These are phyloP conservation scores for Russula foetens DNA, from an alignment of 768 basidiomycete genomes.

Conservation along the genomic window DNA sequence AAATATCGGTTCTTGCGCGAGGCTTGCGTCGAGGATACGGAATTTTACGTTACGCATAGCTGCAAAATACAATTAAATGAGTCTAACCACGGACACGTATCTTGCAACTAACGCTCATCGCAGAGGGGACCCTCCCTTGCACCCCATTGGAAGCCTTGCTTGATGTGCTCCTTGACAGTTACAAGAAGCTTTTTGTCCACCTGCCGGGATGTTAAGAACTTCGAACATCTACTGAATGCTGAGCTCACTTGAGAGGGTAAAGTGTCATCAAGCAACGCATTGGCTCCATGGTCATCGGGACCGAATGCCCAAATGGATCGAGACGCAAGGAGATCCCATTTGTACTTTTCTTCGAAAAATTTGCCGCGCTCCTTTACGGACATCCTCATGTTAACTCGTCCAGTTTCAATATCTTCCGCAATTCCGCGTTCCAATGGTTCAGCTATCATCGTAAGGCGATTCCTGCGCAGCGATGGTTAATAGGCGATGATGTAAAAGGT, in stretches of 20 bases:
- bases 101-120: constrained; percentile 81
- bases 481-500: constrained; percentile 8
- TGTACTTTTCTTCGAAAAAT: constrained; percentile 95
- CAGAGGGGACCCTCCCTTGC: constrained; percentile 95
- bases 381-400: constrained; percentile 92
- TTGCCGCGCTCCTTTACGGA: constrained; percentile 89
- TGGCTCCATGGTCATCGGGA: constrained; percentile 91
- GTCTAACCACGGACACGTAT: constrained; percentile 3
- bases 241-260: constrained; percentile 76
- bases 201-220: constrained; percentile 29
- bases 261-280: constrained; percentile 92
- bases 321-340: constrained; percentile 96
- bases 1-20: constrained; percentile 95
- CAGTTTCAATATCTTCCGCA: constrained; percentile 93
- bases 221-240: neutral
- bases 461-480: constrained; percentile 42
- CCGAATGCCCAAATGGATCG: constrained; percentile 99
- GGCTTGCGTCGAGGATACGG: constrained; percentile 83
- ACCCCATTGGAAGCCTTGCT: constrained; percentile 99
- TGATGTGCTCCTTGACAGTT: constrained; percentile 89
- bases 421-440: constrained; percentile 94
- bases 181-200: constrained; percentile 89
- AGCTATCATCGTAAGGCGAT: constrained; percentile 98
- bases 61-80: constrained; percentile 27
- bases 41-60: constrained; percentile 99